Percentiles rank a stretch among this genome's conserved stretches.
Conservation (phyloP, 345 rosid genomes). For the Citrus glauca region DNA sequence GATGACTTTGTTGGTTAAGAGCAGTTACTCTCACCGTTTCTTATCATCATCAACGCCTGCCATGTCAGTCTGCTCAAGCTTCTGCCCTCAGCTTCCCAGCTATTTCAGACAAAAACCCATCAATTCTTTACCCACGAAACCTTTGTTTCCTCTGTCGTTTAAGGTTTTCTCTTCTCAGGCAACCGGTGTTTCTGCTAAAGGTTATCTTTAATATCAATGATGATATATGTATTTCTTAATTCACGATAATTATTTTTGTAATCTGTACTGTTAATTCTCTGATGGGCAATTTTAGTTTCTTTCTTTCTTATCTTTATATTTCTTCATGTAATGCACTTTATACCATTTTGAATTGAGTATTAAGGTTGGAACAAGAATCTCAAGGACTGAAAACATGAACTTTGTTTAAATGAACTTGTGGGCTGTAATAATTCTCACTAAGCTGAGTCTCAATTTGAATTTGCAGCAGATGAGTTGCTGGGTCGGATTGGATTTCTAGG, state of each 20-base stretch:
- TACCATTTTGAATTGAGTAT: neutral
- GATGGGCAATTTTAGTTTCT: neutral
- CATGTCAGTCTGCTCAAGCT: constrained; percentile 58
- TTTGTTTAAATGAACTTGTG: neutral
- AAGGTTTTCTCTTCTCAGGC: constrained; percentile 53
- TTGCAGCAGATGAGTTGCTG: constrained; percentile 31
- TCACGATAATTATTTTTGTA: neutral
- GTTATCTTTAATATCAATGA: constrained; percentile 15
- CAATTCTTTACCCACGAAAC: constrained; percentile 29
- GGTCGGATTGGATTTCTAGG: constrained; percentile 82
- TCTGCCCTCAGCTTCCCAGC: constrained; percentile 53
- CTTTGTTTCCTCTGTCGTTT: constrained; percentile 22
- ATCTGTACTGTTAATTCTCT: neutral
- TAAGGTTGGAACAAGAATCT: neutral
- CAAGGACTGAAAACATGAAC: neutral
- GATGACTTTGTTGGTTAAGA: constrained; percentile 14
- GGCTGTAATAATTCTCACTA: neutral
- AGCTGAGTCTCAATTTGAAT: constrained; percentile 3
- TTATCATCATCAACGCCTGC: constrained; percentile 27
- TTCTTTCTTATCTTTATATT: neutral
- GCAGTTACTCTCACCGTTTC: constrained; percentile 5
- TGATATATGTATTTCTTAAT: no score
- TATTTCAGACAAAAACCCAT: constrained; percentile 37
- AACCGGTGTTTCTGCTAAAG: constrained; percentile 32
- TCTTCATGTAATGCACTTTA: neutral